Conservation (phyloP, 148 eudicot genomes). For the Fagopyrum tataricum region DNA sequence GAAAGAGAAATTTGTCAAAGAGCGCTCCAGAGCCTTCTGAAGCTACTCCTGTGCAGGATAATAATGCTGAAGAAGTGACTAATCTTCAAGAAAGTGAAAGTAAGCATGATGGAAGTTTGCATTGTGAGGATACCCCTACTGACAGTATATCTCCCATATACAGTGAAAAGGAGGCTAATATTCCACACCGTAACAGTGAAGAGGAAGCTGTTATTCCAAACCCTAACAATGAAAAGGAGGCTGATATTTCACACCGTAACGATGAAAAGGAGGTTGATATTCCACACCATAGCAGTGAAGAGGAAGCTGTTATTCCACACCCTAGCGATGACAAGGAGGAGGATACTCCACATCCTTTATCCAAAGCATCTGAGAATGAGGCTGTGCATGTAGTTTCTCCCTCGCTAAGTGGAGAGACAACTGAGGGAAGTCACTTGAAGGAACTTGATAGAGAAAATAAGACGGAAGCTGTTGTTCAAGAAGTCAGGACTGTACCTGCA, state of each 20-base stretch:
- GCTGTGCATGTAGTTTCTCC: constrained; percentile 36
- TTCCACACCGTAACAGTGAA: background rate
- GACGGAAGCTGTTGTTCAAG: constrained; percentile 25
- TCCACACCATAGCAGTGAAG: no score
- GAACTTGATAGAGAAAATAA: background rate
- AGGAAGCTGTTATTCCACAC: no score
- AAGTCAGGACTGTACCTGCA: constrained; percentile 27
- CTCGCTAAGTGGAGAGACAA: constrained; percentile 7
- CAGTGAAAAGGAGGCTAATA: constrained; percentile 25
- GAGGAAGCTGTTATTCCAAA: no score
- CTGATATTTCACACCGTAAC: no score
- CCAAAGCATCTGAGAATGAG: constrained; percentile 32
- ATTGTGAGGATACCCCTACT: constrained; percentile 22
- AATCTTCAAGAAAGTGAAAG: constrained; percentile 21
- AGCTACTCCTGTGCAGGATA: constrained; percentile 25
- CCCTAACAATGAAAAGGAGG: no score
- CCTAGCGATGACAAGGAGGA: no score
- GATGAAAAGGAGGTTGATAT: no score
- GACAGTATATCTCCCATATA: constrained; percentile 28
- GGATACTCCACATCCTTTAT: constrained; percentile 17
- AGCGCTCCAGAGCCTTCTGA: constrained; percentile 33
- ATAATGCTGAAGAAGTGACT: constrained; percentile 25
- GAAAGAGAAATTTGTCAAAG: constrained; percentile 25
- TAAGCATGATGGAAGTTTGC: constrained; percentile 26
- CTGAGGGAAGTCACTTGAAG: constrained; percentile 13